These are phyloP conservation scores for Smallanthus sonchifolius DNA, from an alignment of 129 eudicot genomes.

Conservation along the genomic window DNA sequence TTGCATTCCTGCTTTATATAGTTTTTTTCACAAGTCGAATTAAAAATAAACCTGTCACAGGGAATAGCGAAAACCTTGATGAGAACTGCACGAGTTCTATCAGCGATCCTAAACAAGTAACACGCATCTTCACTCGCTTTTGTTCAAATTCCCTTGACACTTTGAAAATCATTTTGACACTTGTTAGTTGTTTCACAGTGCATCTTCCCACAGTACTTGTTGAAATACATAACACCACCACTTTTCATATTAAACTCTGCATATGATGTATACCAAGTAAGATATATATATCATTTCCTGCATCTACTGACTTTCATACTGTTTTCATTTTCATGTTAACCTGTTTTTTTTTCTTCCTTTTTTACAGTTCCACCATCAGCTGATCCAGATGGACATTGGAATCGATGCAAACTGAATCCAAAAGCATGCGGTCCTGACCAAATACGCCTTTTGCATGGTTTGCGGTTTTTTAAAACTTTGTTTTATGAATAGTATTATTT, in stretches of 20 bases:
- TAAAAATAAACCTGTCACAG: neutral
- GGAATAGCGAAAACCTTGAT: slow-evolving; percentile 73
- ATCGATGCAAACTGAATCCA: slow-evolving; percentile 61
- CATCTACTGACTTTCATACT: neutral
- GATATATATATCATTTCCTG: slow-evolving; percentile 10
- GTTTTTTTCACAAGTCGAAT: neutral
- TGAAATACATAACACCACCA: slow-evolving; percentile 69
- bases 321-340: neutral
- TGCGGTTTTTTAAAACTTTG: neutral
- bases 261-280: slow-evolving; percentile 91
- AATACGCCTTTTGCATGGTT: slow-evolving; percentile 70
- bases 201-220: slow-evolving; percentile 83
- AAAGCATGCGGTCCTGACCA: slow-evolving; percentile 54
- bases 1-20: neutral
- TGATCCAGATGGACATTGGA: slow-evolving; percentile 74
- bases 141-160: neutral
- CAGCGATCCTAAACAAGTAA: slow-evolving; percentile 58
- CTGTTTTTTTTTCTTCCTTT: neutral
- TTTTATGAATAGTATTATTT: neutral
- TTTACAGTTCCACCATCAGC: slow-evolving; percentile 79
- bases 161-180: slow-evolving; percentile 7
- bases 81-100: slow-evolving; percentile 56
- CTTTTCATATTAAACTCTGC: slow-evolving; percentile 83
- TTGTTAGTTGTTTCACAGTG: slow-evolving; percentile 47
- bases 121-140: neutral